Evolutionary conservation across 306 rosid species (phyloP), one percentile per base, ranked within the genome.

Genomic region (Oemleria cerasiformis): DNA sequence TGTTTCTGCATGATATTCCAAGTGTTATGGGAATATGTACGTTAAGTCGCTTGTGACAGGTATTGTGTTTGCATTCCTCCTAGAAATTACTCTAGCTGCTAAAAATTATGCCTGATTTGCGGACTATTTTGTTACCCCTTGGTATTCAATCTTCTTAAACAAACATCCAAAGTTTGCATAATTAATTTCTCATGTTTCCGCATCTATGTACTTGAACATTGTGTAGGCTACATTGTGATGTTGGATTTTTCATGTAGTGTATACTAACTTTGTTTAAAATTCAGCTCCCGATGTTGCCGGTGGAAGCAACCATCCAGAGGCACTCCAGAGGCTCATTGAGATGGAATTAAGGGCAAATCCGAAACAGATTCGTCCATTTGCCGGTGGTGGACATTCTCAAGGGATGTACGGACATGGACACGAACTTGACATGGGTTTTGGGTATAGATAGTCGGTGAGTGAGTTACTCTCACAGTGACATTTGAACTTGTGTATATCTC

Each of bases 361-460:
- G 16, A 88, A 88, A 78, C 75, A 68, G 75, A 65, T 60, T 49
- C 85, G 63, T 34, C 84, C 82, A 6, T 77, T 81, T 70, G 73
- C 86, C 25, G 65, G 56, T 20, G 56, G 88, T 3, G 86, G 89
- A 36, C 92, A 74, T 60, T 77, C 81, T 48, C 90, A 79, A 38
- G 87, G 87, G 80, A 77, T 75, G 68, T 75, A 77, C 13, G 84
- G 88, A 68, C 91, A 77, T 9, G 84, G 88, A 68, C 91, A 85
- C 69, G 97, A 88, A 88, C 88, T 94, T 55, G 96, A 88, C 87
- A 73, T 87, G 92, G 88, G 96, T 45, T 89, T 91, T 55, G 91
- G 97, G 74, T 86, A 86, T 80, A 89, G 95, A 72, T 89, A 87
- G 85, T 25, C 30, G 2, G 30, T 25, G 1, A 25, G 36, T 30